Conservation (phyloP, 139 green algal genomes). For the Raphidocelis subcapitata region DNA sequence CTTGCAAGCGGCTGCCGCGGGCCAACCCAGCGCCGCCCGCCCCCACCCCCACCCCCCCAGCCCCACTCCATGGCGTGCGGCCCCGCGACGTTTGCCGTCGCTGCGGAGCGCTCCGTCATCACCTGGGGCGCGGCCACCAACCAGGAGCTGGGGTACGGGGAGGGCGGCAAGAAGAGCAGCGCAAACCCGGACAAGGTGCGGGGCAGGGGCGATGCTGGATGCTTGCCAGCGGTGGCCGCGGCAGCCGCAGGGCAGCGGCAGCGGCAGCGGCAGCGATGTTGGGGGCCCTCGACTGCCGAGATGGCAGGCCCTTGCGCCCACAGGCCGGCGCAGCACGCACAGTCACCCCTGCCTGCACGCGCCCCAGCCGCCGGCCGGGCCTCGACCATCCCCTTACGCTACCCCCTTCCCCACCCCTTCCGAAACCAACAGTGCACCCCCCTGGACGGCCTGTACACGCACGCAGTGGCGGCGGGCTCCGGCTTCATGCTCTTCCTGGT, state of each 20-base stretch:
- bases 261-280: too few relatives aligned
- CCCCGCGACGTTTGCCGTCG: constrained; percentile 71
- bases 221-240: too few relatives aligned
- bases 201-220: too few relatives aligned
- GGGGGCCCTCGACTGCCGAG: too few relatives aligned
- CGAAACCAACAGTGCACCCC: constrained; percentile 47
- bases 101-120: constrained; percentile 76
- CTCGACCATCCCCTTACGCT: too few relatives aligned
- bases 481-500: constrained; percentile 85
- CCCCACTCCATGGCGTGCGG: constrained; percentile 79
- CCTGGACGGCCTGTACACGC: constrained; percentile 48
- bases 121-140: constrained; percentile 85
- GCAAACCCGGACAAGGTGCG: constrained; percentile 85
- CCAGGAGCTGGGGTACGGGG: constrained; percentile 90
- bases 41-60: too few relatives aligned
- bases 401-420: too few relatives aligned
- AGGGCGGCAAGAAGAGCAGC: constrained; percentile 83
- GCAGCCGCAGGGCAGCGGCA: too few relatives aligned
- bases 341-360: too few relatives aligned
- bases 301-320: too few relatives aligned
- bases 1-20: neutral
- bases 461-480: constrained; percentile 72
- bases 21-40: neutral
- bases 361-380: too few relatives aligned
- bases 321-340: too few relatives aligned